Base-by-base conservation (phyloP, 345 rosid genomes). In the Melastoma malabathricum region DNA sequence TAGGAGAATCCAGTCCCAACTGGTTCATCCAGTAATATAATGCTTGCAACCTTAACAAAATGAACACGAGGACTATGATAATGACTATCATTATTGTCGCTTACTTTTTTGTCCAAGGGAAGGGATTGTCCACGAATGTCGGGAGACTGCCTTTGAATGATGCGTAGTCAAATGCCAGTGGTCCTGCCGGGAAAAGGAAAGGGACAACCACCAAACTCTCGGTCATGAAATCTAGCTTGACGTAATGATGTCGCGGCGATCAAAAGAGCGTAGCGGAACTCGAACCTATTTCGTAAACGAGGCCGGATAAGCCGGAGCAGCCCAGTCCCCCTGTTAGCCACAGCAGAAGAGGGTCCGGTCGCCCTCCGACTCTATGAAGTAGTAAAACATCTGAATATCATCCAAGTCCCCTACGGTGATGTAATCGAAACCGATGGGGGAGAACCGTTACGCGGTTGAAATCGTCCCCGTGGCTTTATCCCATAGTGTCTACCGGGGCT, bases 301-400 rank as follows among this genome's bases (percentile, higher is more conserved):
- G 53, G 15, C 70, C 77, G 4, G 73, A 72, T 54, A 72, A 72
- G 22, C 68, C 73, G 20, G 77, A 72, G 60, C 77, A 72, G 0
- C 70, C 77, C 4, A 73, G 77, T 10, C 73, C 73, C 9, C 73
- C 77, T 4, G 73, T 72, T 44, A 68, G 62, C 77, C 77, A 72
- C 15, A 72, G 59, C 73, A 72, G 17, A 43, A 68, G 63, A 7
- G 77, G 73, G 43, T 72, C 73, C 18, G 71, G 55, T 59, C 59
- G 43, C 73, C 56, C 58, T 65, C 71, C 7, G 77, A 72, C 55
- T 72, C 71, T 6, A 68, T 46, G 57, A 64, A 72, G 70, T 64
- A 67, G 57, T 72, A 72, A 34, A 72, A 72, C 18, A 72, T 52
- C 52, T 72, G 63, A 31, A 72, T 58, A 1, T 72, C 73, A 4